Evolutionary conservation across 2,329 filamentous ascomycete genomes (phyloP), one percentile per base, ranked within the genome.

Genomic region (Trichoderma simmonsii): DNA sequence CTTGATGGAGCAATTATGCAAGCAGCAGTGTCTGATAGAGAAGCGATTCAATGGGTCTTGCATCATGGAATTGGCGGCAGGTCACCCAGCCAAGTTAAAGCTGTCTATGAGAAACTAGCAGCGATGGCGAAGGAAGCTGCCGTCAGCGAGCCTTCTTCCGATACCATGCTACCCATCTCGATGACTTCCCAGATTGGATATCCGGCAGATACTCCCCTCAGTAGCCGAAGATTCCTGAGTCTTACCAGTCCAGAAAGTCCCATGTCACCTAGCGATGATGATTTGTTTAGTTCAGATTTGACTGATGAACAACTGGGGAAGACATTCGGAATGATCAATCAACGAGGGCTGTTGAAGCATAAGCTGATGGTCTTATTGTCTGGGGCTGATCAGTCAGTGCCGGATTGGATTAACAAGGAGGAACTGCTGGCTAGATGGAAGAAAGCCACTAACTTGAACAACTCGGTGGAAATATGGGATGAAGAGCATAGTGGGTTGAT

Each of bases 221-320:
- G 74, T 68, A 77, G 74, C 57, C 75, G 76, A 32, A 71, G 76
- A 65, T 80, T 75, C 73, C 74, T 78, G 57, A 89, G 88, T 72
- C 82, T 92, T 9, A 83, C 85, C 1, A 82, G 81, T 61, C 78
- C 78, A 0, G 76, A 77, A 54, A 87, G 85, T 28, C 88, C 88
- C 0, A 80, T 82, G 32, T 78, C 81, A 21, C 85, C 84, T 2
- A 85, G 85, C 3, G 86, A 88, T 62, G 90, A 92, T 77, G 90
- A 92, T 77, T 86, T 89, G 72, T 92, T 92, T 80, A 90, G 87
- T 72, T 87, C 85, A 12, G 90, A 92, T 78, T 78, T 91, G 30
- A 76, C 77, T 1, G 86, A 88, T 34, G 80, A 84, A 71, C 78
- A 82, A 28, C 78, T 91, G 30, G 72, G 76, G 62, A 77, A 77